A percentile compares a stretch with the other conserved stretches of the same genome.
These are phyloP conservation scores for Cyberlindnera samutprakarnensis DNA, from an alignment of 805 yeast species.

Conservation along the genomic window DNA sequence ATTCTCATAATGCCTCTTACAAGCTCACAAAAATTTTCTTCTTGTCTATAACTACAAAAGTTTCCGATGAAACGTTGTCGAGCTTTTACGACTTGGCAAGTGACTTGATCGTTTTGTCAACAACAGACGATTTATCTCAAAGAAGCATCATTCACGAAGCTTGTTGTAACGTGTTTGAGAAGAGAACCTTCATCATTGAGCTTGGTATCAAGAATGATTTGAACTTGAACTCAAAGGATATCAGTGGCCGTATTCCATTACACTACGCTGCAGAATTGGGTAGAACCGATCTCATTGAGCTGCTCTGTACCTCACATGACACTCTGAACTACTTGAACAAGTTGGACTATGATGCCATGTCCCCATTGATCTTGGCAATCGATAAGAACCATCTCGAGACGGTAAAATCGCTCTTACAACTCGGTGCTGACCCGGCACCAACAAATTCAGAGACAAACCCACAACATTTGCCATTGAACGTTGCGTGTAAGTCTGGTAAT, in stretches of 20 bases:
- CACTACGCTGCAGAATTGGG: slow-evolving; percentile 77
- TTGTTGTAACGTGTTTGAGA: slow-evolving; percentile 17
- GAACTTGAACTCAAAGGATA: slow-evolving; percentile 40
- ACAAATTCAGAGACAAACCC: slow-evolving; percentile 42
- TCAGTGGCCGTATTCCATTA: slow-evolving; percentile 72
- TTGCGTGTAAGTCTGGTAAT: slow-evolving; percentile 85
- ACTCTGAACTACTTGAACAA: slow-evolving; percentile 27
- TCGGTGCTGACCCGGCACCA: slow-evolving; percentile 42
- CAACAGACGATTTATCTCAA: slow-evolving; percentile 65
- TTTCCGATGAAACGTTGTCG: slow-evolving; percentile 47
- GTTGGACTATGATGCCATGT: slow-evolving; percentile 67
- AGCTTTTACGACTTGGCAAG: slow-evolving; percentile 34
- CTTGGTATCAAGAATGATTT: slow-evolving; percentile 18
- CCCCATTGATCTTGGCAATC: slow-evolving; percentile 78
- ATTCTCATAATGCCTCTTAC: slow-evolving; percentile 31
- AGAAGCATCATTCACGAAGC: slow-evolving; percentile 74
- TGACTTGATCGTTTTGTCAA: slow-evolving; percentile 48
- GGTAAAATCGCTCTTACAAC: slow-evolving; percentile 40
- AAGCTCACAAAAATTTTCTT: slow-evolving; percentile 66
- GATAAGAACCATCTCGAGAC: slow-evolving; percentile 54
- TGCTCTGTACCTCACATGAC: slow-evolving; percentile 26
- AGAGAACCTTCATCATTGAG: slow-evolving; percentile 18
- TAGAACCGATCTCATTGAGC: slow-evolving; percentile 33
- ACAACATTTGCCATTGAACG: slow-evolving; percentile 69
- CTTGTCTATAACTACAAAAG: slow-evolving; percentile 54